Percentiles rank a stretch among this genome's conserved stretches.
Evolutionary conservation across 2,329 filamentous ascomycete species (phyloP).

Genomic region (Xylaria sp.): DNA sequence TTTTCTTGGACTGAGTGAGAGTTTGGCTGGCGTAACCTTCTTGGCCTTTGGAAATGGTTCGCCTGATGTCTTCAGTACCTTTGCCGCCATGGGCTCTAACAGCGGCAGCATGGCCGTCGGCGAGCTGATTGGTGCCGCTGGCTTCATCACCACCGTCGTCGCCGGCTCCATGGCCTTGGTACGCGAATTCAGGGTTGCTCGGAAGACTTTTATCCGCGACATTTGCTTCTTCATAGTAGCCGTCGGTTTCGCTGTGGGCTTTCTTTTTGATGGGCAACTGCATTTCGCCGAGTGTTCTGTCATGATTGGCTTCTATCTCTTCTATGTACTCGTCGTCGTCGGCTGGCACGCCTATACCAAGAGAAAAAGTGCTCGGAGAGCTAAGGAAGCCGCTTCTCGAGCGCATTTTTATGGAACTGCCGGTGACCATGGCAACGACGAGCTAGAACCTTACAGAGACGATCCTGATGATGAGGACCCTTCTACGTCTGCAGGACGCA

Average conservation of each 20-base stretch:
- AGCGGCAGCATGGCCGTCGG: constrained; percentile 97
- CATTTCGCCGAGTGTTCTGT: constrained; percentile 87
- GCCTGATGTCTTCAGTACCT: constrained; percentile 97
- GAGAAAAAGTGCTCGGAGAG: constrained; percentile 67
- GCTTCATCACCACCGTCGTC: constrained; percentile 96
- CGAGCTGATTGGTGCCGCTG: constrained; percentile 92
- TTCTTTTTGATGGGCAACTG: constrained; percentile 85
- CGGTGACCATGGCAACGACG: constrained; percentile 61
- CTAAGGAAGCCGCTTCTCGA: constrained; percentile 77
- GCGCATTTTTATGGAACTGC: constrained; percentile 75
- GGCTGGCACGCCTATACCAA: constrained; percentile 89
- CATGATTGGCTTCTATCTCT: constrained; percentile 92
- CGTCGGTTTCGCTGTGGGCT: constrained; percentile 85
- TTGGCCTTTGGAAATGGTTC: constrained; percentile 97
- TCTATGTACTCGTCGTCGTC: constrained; percentile 91
- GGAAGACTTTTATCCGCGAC: constrained; percentile 89
- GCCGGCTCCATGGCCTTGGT: constrained; percentile 97
- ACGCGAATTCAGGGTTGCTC: constrained; percentile 91
- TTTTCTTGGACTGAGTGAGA: constrained; percentile 93
- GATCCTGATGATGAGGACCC: constrained; percentile 66
- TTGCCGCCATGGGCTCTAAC: constrained; percentile 96
- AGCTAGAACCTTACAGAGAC: constrained; percentile 73
- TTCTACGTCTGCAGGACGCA: constrained; percentile 49
- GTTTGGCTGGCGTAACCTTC: constrained; percentile 94
- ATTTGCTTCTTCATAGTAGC: constrained; percentile 92